Percentiles rank a stretch among this genome's conserved stretches.
These are phyloP conservation scores for Pisolithus tinctorius DNA, from an alignment of 768 basidiomycete genomes.

Conservation along the genomic window DNA sequence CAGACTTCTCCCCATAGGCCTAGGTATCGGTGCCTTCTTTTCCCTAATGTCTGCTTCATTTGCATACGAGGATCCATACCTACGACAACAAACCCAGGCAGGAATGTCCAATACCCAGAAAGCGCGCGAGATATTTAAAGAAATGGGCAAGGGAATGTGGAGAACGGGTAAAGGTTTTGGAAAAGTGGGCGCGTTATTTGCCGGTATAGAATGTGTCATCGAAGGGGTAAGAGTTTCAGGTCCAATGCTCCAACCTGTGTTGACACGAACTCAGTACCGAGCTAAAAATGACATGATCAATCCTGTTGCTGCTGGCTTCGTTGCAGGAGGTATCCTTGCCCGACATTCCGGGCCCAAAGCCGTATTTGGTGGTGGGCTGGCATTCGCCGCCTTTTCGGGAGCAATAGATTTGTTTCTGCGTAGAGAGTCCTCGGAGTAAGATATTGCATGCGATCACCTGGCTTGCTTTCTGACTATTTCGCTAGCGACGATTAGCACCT, in stretches of 20 bases:
- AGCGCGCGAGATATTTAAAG: slow-evolving; percentile 78
- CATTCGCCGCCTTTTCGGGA: slow-evolving; percentile 90
- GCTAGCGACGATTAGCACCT: slow-evolving; percentile 34
- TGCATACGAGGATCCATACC: slow-evolving; percentile 88
- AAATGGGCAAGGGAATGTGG: slow-evolving; percentile 94
- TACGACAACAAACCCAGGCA: slow-evolving; percentile 54
- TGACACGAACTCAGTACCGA: slow-evolving; percentile 60
- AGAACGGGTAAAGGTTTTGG: slow-evolving; percentile 85
- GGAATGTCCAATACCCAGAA: slow-evolving; percentile 66
- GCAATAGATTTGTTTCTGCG: slow-evolving; percentile 81
- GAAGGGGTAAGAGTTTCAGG: slow-evolving; percentile 65
- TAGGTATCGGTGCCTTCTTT: slow-evolving; percentile 92
- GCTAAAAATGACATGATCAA: slow-evolving; percentile 95
- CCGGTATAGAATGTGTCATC: slow-evolving; percentile 93
- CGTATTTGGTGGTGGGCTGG: slow-evolving; percentile 80
- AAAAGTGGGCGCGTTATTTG: slow-evolving; percentile 89
- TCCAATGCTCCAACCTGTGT: background rate
- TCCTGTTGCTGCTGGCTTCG: slow-evolving; percentile 79
- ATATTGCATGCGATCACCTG: slow-evolving; percentile 7
- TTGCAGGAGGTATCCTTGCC: slow-evolving; percentile 85
- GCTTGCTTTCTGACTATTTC: slow-evolving; percentile 1
- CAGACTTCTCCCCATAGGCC: slow-evolving; percentile 44
- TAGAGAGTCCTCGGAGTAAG: slow-evolving; percentile 75
- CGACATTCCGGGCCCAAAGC: slow-evolving; percentile 83
- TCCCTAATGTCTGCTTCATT: slow-evolving; percentile 95